A percentile compares a stretch with the other conserved stretches of the same genome.
Evolutionary conservation across 2,329 filamentous ascomycete genomes (phyloP).

Genomic region (Elsinoe arachidis): DNA sequence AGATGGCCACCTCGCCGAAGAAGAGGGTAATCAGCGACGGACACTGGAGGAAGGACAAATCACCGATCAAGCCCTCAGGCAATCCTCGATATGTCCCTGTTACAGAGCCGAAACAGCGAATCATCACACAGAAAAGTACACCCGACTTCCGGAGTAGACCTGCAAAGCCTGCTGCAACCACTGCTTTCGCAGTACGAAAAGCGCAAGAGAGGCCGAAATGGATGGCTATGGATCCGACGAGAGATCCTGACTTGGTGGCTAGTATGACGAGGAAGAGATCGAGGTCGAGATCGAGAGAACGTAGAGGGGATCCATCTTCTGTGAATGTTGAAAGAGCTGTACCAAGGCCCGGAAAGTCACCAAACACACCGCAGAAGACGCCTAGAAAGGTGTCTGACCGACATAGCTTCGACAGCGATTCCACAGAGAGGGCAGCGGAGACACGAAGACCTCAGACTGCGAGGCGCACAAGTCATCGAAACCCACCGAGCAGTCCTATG

Average conservation of each 20-base stretch:
- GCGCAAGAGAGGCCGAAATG: conserved; percentile 4
- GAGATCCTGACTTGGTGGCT: background rate
- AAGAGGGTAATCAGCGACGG: conserved; percentile 91
- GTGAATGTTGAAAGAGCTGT: background rate
- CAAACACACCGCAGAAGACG: background rate
- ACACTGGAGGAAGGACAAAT: conserved; percentile 54
- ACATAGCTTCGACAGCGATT: conserved; percentile 8
- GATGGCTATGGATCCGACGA: conserved; percentile 6
- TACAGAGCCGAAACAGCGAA: background rate
- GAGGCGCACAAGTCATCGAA: background rate
- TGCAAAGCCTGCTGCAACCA: background rate
- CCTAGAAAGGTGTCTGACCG: background rate
- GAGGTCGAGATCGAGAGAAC: conserved; percentile 19
- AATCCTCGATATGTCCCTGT: background rate
- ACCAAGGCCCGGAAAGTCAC: background rate
- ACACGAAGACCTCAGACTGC: background rate
- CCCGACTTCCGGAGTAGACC: conserved; percentile 8
- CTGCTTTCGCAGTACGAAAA: conserved; percentile 4
- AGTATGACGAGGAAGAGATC: conserved; percentile 14
- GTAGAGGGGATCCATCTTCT: background rate
- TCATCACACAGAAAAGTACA: conserved; percentile 11
- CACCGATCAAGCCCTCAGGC: conserved; percentile 18
- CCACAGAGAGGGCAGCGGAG: background rate
- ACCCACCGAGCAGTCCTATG: conserved; percentile 7
- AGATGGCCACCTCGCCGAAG: conserved; percentile 59